Conservation (phyloP, 2,329 filamentous ascomycete species). For the Colletotrichum sp. region DNA sequence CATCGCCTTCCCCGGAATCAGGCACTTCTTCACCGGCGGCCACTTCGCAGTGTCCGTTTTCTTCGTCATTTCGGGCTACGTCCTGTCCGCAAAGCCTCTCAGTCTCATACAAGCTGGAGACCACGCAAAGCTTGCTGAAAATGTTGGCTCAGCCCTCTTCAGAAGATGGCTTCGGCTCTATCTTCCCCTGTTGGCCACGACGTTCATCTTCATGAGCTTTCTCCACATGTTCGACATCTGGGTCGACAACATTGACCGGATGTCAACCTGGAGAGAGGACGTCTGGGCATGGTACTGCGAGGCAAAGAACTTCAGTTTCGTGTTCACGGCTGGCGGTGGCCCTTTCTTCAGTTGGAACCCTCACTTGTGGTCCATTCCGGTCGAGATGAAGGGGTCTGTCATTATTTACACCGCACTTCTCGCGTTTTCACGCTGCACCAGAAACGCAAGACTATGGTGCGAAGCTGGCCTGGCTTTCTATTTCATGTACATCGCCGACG, state of each 20-base stretch:
- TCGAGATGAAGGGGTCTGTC: conserved; percentile 69
- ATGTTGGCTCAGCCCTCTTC: conserved; percentile 51
- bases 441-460: conserved; percentile 34
- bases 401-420: conserved; percentile 61
- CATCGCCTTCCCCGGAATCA: conserved; percentile 58
- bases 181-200: conserved; percentile 57
- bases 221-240: conserved; percentile 34
- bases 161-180: conserved; percentile 55
- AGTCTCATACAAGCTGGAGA: conserved; percentile 50
- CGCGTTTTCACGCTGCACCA: conserved; percentile 37
- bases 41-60: conserved; percentile 62
- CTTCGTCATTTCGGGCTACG: conserved; percentile 64
- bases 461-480: conserved; percentile 35
- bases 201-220: conserved; percentile 51
- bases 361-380: conserved; percentile 68
- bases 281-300: conserved; percentile 56
- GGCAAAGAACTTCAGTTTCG: conserved; percentile 41
- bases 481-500: conserved; percentile 36
- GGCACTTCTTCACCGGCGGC: conserved; percentile 65
- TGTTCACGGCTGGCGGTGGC: conserved; percentile 43
- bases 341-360: conserved; percentile 51
- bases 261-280: conserved; percentile 50
- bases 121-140: conserved; percentile 43
- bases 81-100: conserved; percentile 56
- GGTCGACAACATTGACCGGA: conserved; percentile 39